Conservation (phyloP, 225 moss, liverwort and hornwort species). For the Pseudoscleropodium purum region DNA sequence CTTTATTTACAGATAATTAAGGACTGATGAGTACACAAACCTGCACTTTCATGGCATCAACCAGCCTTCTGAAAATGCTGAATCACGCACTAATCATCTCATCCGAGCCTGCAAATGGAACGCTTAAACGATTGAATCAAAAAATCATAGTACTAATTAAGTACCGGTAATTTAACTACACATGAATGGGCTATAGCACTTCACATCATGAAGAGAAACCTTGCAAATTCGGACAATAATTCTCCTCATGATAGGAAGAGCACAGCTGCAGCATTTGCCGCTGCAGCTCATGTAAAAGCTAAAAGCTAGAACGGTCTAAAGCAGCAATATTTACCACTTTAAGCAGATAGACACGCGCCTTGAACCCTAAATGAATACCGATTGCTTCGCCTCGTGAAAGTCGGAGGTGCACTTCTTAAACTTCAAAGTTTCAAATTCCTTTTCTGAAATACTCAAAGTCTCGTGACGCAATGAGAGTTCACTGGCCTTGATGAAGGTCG, state of each 20-base stretch:
- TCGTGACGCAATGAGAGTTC: neutral
- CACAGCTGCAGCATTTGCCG: neutral
- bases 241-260: conserved; percentile 4
- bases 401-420: neutral
- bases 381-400: neutral
- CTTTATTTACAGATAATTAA: neutral
- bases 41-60: neutral
- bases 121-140: neutral
- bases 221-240: neutral
- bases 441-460: neutral
- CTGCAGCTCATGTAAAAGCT: neutral
- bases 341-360: neutral
- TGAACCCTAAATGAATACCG: neutral
- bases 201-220: neutral
- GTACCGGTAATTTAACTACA: neutral
- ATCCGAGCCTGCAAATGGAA: neutral
- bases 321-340: neutral
- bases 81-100: neutral
- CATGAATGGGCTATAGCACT: neutral
- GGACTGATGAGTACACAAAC: neutral
- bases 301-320: no score
- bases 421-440: no score
- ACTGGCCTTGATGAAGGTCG: neutral
- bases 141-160: neutral
- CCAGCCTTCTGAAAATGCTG: neutral